Conservation (phyloP, 148 eudicot genomes). For the Rheum nobile region DNA sequence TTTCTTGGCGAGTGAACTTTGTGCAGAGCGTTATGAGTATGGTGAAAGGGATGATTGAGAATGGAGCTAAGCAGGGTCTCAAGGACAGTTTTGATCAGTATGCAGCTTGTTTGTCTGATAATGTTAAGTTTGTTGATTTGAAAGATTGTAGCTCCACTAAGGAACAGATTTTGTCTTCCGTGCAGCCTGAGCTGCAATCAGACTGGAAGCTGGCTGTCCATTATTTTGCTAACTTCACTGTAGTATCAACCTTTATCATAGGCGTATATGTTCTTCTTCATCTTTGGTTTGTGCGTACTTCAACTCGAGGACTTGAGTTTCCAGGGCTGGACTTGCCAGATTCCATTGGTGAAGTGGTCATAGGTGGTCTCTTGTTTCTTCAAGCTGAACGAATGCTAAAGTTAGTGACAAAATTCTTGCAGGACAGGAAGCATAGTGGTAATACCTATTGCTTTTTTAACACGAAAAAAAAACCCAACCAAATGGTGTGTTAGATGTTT, state of each 20-base stretch:
- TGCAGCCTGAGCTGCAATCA: constrained; percentile 60
- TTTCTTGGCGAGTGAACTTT: constrained; percentile 78
- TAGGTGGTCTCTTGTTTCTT: constrained; percentile 69
- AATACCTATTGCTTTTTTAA: constrained; percentile 3
- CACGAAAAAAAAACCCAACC: no score
- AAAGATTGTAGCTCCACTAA: constrained; percentile 52
- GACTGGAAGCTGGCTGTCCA: constrained; percentile 76
- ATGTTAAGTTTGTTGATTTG: constrained; percentile 45
- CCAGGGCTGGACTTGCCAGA: constrained; percentile 90
- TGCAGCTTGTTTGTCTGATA: constrained; percentile 32
- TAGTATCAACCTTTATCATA: constrained; percentile 45
- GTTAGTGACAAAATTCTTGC: constrained; percentile 69
- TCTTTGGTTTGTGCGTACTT: constrained; percentile 45
- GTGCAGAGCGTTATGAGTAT: constrained; percentile 60
- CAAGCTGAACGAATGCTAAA: constrained; percentile 56
- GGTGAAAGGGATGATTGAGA: constrained; percentile 94
- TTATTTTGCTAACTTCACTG: constrained; percentile 78
- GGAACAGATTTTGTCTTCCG: constrained; percentile 64
- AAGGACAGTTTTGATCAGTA: constrained; percentile 68
- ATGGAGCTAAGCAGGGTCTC: constrained; percentile 73
- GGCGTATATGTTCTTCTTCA: constrained; percentile 55
- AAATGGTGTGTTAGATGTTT: no score
- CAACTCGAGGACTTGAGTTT: constrained; percentile 87
- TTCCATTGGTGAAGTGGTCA: constrained; percentile 79
- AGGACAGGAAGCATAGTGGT: constrained; percentile 85